These are phyloP conservation scores for Kluyveromyces sp. DNA, from an alignment of 1,139 yeast genomes.

Conservation along the genomic window DNA sequence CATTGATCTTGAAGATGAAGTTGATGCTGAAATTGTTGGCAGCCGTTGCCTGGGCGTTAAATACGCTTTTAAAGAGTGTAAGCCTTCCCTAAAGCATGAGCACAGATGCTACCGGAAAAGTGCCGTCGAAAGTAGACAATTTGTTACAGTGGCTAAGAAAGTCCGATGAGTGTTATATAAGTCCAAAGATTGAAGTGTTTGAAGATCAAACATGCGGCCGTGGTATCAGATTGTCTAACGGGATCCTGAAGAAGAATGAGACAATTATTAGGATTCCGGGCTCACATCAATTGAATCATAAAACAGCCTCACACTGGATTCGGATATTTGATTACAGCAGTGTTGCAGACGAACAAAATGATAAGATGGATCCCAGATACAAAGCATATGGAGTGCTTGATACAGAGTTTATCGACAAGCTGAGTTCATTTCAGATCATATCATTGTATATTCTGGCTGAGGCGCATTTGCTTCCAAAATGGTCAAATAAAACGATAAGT, in stretches of 20 bases:
- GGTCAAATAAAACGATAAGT: slow-evolving; percentile 27
- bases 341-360: slow-evolving; percentile 17
- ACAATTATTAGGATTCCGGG: slow-evolving; percentile 52
- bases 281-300: slow-evolving; percentile 51
- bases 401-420: slow-evolving; percentile 17
- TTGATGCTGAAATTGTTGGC: no score
- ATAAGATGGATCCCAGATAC: slow-evolving; percentile 28
- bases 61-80: no score
- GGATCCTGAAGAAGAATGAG: slow-evolving; percentile 36
- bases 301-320: slow-evolving; percentile 45
- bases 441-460: slow-evolving; percentile 46
- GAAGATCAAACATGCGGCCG: slow-evolving; percentile 49
- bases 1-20: slow-evolving; percentile 11
- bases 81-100: neutral
- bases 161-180: slow-evolving; percentile 17
- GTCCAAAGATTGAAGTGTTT: slow-evolving; percentile 24
- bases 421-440: slow-evolving; percentile 38
- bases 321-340: slow-evolving; percentile 30
- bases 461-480: slow-evolving; percentile 23
- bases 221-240: slow-evolving; percentile 45
- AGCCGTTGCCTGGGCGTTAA: no score
- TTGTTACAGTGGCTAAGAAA: slow-evolving; percentile 18
- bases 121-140: neutral
- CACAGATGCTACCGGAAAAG: neutral
- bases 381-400: slow-evolving; percentile 24